Evolutionary conservation across 2,329 filamentous ascomycete species (phyloP).

Genomic region (Pestalotiopsis sp.): DNA sequence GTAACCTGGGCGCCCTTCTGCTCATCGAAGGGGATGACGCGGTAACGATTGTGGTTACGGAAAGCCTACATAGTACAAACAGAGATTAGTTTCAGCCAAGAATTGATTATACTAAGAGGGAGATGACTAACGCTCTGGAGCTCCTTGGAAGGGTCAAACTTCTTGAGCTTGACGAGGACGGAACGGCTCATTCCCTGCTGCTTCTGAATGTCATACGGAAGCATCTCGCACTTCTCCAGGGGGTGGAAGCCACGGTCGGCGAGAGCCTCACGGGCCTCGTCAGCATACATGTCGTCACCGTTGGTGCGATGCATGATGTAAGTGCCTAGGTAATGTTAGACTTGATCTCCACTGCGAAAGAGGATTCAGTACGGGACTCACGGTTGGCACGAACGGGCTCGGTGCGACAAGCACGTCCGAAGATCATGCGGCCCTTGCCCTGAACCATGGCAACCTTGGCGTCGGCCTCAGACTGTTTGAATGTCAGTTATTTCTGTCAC

Average conservation of each 20-base stretch:
- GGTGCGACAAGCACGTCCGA: constrained; percentile 60
- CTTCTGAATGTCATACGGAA: constrained; percentile 36
- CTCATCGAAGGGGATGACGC: constrained; percentile 34
- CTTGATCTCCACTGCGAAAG: background rate
- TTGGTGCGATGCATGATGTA: constrained; percentile 49
- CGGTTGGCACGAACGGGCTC: constrained; percentile 64
- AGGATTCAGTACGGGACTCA: constrained; percentile 34
- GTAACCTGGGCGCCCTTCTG: constrained; percentile 28
- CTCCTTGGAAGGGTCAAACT: constrained; percentile 54
- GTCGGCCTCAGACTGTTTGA: constrained; percentile 46
- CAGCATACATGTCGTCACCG: constrained; percentile 37
- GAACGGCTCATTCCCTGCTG: constrained; percentile 35
- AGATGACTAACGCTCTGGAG: constrained; percentile 45
- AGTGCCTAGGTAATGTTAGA: constrained; percentile 42
- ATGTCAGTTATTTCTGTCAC: constrained; percentile 24
- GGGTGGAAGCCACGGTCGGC: constrained; percentile 40
- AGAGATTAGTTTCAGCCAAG: background rate
- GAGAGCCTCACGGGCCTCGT: constrained; percentile 49
- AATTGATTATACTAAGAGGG: too few species aligned
- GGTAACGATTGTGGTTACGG: constrained; percentile 33
- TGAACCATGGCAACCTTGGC: constrained; percentile 50
- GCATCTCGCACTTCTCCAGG: constrained; percentile 40
- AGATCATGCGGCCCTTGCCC: constrained; percentile 51
- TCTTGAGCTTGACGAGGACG: constrained; percentile 51
- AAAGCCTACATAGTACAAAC: constrained; percentile 28